Evolutionary conservation across 306 rosid species (phyloP).

Genomic region (Carpinus fangiana): DNA sequence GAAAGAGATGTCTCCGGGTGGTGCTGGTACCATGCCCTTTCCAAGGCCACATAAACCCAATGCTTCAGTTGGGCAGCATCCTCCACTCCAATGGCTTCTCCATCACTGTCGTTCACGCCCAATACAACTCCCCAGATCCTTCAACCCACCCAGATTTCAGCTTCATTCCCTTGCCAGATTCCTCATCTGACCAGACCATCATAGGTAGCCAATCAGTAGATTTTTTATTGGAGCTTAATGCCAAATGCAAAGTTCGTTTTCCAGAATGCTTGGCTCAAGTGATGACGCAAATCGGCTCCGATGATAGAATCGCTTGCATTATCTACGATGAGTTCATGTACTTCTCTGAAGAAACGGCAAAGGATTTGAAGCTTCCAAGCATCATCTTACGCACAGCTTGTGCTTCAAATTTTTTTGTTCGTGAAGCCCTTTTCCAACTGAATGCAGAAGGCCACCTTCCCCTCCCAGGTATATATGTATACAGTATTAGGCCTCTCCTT

Average conservation of each 20-base stretch:
- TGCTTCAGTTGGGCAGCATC: conserved; percentile 38
- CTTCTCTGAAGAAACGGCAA: conserved; percentile 26
- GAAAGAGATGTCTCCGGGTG: conserved; percentile 3
- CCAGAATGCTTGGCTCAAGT: conserved; percentile 23
- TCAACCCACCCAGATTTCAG: conserved; percentile 36
- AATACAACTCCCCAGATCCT: conserved; percentile 39
- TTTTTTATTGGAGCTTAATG: conserved; percentile 16
- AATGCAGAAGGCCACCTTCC: conserved; percentile 28
- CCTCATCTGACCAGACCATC: conserved; percentile 23
- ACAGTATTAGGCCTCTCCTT: no score
- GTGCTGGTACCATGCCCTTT: conserved; percentile 35
- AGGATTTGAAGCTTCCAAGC: conserved; percentile 32
- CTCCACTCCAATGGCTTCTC: conserved; percentile 47
- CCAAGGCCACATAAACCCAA: conserved; percentile 42
- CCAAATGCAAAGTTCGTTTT: conserved; percentile 25
- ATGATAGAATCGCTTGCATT: conserved; percentile 31
- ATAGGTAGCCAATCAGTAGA: conserved; percentile 9
- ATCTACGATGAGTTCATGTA: conserved; percentile 42
- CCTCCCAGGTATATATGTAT: conserved; percentile 26
- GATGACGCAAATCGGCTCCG: not conserved
- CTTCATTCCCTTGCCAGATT: conserved; percentile 38
- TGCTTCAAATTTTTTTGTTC: conserved; percentile 33
- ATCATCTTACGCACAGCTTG: conserved; percentile 32
- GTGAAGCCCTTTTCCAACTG: conserved; percentile 15
- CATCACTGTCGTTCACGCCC: conserved; percentile 39